phyloP scores from a whole-genome alignment of 2,329 filamentous ascomycete genomes.

The Colletotrichum falcatum region DNA sequence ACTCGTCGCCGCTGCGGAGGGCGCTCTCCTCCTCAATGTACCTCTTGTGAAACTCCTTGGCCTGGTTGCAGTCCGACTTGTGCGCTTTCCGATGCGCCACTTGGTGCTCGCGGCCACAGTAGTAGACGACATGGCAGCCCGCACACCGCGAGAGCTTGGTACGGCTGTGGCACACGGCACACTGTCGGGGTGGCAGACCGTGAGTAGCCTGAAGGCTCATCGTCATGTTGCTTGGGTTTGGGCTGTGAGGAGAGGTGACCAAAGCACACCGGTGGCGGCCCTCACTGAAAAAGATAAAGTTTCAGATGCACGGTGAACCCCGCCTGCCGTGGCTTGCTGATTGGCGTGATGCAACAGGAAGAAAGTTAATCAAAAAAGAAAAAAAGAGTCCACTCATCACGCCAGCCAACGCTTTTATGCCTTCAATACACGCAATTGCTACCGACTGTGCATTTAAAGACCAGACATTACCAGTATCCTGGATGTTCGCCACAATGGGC shows the following conservation, averaged over 20 bases:
- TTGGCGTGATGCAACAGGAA: background rate
- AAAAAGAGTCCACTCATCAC: background rate
- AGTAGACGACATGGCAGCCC: constrained; percentile 56
- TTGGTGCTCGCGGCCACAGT: constrained; percentile 61
- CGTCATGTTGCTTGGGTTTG: background rate
- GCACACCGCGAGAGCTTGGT: constrained; percentile 52
- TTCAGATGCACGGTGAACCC: background rate
- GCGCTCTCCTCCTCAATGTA: constrained; percentile 52
- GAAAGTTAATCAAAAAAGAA: background rate
- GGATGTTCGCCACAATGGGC: too few species aligned
- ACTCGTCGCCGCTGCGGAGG: constrained; percentile 49
- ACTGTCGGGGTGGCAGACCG: constrained; percentile 2
- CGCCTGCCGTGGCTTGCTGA: background rate
- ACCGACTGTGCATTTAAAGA: background rate
- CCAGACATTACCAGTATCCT: background rate
- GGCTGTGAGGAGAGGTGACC: background rate
- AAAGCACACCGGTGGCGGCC: background rate
- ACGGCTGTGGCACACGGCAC: constrained; percentile 1
- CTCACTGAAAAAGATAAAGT: background rate
- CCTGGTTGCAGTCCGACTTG: constrained; percentile 53
- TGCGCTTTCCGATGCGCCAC: constrained; percentile 51
- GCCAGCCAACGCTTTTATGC: background rate
- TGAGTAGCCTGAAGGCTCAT: background rate
- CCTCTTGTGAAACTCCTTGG: constrained; percentile 48
- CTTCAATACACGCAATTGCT: background rate